Evolutionary conservation across 306 rosid species (phyloP), one percentile per base, ranked within the genome.

Genomic region (Cajanus cajan): DNA sequence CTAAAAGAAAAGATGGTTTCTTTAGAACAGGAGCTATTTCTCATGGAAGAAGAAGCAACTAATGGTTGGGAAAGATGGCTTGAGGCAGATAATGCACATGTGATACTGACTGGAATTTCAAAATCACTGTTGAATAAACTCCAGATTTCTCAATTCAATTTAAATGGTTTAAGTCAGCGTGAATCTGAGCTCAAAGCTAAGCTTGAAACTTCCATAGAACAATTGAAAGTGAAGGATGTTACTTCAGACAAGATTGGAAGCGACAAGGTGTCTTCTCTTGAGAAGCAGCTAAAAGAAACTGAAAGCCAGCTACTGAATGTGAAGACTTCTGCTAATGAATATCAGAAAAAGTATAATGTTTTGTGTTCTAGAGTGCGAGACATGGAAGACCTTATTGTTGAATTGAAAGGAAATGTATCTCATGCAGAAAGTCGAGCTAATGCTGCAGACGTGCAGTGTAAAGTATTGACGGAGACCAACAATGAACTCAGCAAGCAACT

Each of bases 81-180:
- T 54, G 87, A 88, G 82, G 89, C 90, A 68, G 94, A 92, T 80
- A 88, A 87, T 81, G 83, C 87, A 48, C 43, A 78, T 74, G 95
- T 74, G 50, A 84, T 85, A 68, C 82, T 90, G 71, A 79, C 2
- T 77, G 93, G 93, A 51, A 82, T 92, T 73, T 90, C 91, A 15
- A 92, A 87, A 78, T 93, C 86, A 52, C 55, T 92, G 34, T 78
- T 90, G 64, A 92, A 93, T 69, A 88, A 73, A 66, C 84, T 86
- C 52, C 95, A 88, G 79, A 59, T 89, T 85, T 85, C 92, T 76
- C 93, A 91, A 83, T 89, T 96, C 55, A 90, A 78, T 83, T 71
- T 90, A 68, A 86, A 86, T 55, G 87, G 93, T 74, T 81, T 83
- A 36, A 73, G 68, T 79, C 80, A 73, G 69, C 88, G 82, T 76